Evolutionary conservation across 2,329 filamentous ascomycete genomes (phyloP), one percentile per base, ranked within the genome.

Genomic region (Decorospora gaudefroyi): DNA sequence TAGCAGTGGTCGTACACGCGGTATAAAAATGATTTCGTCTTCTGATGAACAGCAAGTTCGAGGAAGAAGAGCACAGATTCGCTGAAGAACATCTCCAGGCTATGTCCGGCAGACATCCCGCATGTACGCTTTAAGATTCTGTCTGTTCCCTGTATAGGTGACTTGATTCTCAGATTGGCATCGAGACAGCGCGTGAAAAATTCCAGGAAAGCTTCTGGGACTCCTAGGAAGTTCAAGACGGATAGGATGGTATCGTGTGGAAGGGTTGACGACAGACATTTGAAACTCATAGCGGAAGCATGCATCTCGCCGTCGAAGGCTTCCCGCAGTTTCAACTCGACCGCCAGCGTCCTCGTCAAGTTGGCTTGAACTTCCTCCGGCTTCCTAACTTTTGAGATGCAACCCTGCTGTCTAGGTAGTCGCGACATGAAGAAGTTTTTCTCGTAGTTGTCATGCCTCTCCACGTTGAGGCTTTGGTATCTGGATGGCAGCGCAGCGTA

Each of bases 161-260:
- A 54, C 7, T 58, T 53, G 32, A 64, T 57, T 34, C 63, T 62
- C 39, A 67, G 31, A 1, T 53, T 61, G 0, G 55, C 55, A 4
- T 44, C 21, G 2, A 68, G 55, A 36, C 83, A 85, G 2, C 71
- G 75, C 9, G 63, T 67, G 63, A 87, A 87, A 61, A 87, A 83
- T 5, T 63, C 61, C 1, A 85, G 58, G 79, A 83, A 85, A 0
- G 57, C 64, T 2, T 78, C 62, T 0, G 80, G 76, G 3, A 87
- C 72, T 0, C 82, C 81, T 30, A 87, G 76, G 55, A 81, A 84
- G 18, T 75, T 69, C 47, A 87, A 63, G 0, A 85, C 72, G 1
- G 44, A 42, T n/a, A 80, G 66, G 12, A 86, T 76, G 0, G 82
- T 83, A 18, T 76, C 65, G 55, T 88, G 84, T 2, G 82, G 75